phyloP scores from a whole-genome alignment of 192 early-diverging fungal genomes.

The Funneliformis mosseae region DNA sequence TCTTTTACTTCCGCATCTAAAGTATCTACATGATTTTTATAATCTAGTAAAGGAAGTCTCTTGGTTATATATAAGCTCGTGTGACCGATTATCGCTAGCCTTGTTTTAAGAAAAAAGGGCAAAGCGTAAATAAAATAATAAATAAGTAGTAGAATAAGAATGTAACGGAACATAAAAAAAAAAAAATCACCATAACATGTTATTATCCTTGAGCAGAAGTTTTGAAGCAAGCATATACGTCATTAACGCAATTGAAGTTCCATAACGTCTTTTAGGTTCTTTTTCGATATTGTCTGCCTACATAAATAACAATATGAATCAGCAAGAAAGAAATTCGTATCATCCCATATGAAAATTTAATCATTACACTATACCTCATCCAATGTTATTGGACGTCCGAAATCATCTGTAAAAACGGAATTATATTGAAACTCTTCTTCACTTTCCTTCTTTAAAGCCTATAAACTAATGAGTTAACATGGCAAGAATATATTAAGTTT shows the following conservation, averaged over 20 bases:
- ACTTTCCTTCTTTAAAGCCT: conserved; percentile 2
- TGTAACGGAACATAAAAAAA: too few relatives aligned
- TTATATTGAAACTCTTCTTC: neutral
- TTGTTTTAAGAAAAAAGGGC: neutral
- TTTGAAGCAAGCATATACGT: neutral
- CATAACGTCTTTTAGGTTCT: neutral
- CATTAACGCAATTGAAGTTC: neutral
- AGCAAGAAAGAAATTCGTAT: neutral
- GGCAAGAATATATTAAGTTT: neutral
- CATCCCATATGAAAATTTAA: neutral
- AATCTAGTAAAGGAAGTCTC: neutral
- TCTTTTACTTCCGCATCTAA: conserved; percentile 14
- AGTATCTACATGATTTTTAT: neutral
- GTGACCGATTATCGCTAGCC: conserved; percentile 20
- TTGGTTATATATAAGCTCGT: conserved; percentile 14
- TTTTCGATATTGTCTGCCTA: neutral
- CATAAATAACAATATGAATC: neutral
- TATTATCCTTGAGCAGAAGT: neutral
- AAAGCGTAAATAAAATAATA: neutral
- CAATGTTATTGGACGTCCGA: neutral
- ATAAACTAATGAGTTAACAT: neutral
- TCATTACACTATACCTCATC: neutral
- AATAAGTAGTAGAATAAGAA: neutral
- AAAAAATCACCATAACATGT: conserved; percentile 14
- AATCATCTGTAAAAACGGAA: neutral